Evolutionary conservation across 2,329 filamentous ascomycete species (phyloP).

Genomic region (Sporothrix protearum): DNA sequence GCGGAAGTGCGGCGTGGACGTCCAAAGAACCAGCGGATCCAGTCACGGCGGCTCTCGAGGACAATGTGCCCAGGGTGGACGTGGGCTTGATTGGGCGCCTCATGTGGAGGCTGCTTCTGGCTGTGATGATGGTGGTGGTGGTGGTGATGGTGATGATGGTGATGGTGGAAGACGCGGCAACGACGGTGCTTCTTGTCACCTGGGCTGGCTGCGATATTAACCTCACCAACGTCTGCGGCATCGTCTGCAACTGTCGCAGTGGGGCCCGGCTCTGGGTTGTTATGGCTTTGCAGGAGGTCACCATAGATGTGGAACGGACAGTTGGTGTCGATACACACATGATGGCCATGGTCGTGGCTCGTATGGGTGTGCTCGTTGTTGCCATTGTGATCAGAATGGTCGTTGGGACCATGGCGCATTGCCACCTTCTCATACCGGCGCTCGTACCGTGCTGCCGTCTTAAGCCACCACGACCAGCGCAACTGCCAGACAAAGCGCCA

Average conservation of each 20-base stretch:
- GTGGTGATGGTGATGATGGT: slow-evolving; percentile 5
- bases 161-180: neutral
- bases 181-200: neutral
- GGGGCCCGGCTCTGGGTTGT: neutral
- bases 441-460: slow-evolving; percentile 18
- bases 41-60: slow-evolving; percentile 12
- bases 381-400: neutral
- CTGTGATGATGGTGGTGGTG: neutral
- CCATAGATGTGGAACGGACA: neutral
- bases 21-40: slow-evolving; percentile 17
- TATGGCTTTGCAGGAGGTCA: neutral
- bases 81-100: neutral
- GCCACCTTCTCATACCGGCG: neutral
- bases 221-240: neutral
- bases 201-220: neutral
- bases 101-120: neutral
- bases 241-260: neutral
- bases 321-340: neutral
- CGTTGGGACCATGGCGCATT: neutral
- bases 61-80: neutral
- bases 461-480: slow-evolving; percentile 25
- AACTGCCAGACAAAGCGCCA: slow-evolving; percentile 23
- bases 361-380: neutral
- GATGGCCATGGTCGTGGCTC: neutral
- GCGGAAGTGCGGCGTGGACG: neutral